phyloP scores from a whole-genome alignment of 495 filamentous ascomycete species.

The Tetracladium marchalianum region DNA sequence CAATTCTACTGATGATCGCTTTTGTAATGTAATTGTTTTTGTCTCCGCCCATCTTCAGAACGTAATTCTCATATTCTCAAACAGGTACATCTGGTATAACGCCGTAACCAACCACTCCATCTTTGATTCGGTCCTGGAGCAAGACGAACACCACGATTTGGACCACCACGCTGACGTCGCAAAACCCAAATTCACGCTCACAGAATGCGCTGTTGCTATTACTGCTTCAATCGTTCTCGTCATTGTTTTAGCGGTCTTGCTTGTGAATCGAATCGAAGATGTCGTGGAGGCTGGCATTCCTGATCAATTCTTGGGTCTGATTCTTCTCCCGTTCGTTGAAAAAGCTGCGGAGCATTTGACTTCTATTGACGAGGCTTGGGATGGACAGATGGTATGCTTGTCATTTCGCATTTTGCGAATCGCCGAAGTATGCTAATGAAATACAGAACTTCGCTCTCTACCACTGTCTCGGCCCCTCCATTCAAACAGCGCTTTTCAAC shows the following conservation, averaged over 20 bases:
- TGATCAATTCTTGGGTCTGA: conserved; percentile 74
- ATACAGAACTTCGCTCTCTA: conserved; percentile 67
- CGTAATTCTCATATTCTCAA: too few relatives aligned
- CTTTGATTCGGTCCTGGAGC: conserved; percentile 48
- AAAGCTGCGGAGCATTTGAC: conserved; percentile 85
- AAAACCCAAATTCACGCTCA: conserved; percentile 63
- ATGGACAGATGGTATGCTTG: conserved; percentile 45
- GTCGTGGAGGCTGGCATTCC: conserved; percentile 47
- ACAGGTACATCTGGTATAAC: too few relatives aligned
- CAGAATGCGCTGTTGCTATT: conserved; percentile 60
- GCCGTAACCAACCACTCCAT: too few relatives aligned
- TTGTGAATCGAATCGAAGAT: conserved; percentile 70
- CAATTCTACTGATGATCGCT: conserved; percentile 70
- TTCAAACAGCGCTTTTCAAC: conserved; percentile 84
- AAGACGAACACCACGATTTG: conserved; percentile 60
- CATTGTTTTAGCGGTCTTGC: conserved; percentile 64
- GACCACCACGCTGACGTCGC: conserved; percentile 54
- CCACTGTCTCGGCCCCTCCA: conserved; percentile 73
- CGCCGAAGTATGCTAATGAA: too few relatives aligned
- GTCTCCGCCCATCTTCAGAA: too few relatives aligned
- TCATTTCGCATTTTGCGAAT: too few relatives aligned
- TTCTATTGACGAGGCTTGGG: conserved; percentile 80
- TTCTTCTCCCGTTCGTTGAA: conserved; percentile 72
- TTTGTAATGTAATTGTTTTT: conserved; percentile 56
- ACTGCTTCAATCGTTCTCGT: conserved; percentile 60